Conservation (phyloP, 306 rosid species). For the Nissolia schottii region DNA sequence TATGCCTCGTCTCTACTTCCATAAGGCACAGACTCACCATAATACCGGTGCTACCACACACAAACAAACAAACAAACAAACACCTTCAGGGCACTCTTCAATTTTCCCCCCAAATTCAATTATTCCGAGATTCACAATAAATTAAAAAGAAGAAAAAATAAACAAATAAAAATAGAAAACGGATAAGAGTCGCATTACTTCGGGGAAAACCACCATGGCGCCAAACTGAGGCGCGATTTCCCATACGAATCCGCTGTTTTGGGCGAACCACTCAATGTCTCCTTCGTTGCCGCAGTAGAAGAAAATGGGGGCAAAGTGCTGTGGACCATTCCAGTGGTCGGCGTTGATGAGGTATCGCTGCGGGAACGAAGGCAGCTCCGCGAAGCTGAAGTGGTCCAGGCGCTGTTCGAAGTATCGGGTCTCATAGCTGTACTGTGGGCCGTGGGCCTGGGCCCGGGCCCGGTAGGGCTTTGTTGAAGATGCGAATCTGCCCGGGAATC, state of each 20-base stretch:
- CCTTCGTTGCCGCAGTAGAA: constrained; percentile 95
- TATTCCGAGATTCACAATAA: background rate
- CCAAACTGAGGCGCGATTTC: constrained; percentile 78
- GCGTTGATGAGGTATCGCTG: constrained; percentile 83
- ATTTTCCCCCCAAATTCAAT: background rate
- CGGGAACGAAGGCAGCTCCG: constrained; percentile 42
- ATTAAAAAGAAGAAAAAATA: background rate
- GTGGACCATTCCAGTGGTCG: constrained; percentile 58
- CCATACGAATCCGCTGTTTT: constrained; percentile 77
- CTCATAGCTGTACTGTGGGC: constrained; percentile 39
- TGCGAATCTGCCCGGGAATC: constrained; percentile 44
- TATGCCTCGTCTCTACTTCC: constrained; percentile 65
- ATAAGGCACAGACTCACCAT: constrained; percentile 71
- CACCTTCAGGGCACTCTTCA: too few species aligned
- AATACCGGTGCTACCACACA: constrained; percentile 67
- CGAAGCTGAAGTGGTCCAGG: constrained; percentile 84
- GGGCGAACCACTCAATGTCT: constrained; percentile 81
- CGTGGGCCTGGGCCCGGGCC: background rate
- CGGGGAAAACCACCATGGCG: constrained; percentile 84
- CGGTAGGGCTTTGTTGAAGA: background rate
- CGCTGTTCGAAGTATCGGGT: constrained; percentile 59
- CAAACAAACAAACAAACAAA: background rate
- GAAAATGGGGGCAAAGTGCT: constrained; percentile 64
- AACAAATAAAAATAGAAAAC: background rate
- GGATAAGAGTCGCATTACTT: constrained; percentile 35